phyloP scores from a whole-genome alignment of 192 early-diverging fungal species.

The Coemansia reversa region DNA sequence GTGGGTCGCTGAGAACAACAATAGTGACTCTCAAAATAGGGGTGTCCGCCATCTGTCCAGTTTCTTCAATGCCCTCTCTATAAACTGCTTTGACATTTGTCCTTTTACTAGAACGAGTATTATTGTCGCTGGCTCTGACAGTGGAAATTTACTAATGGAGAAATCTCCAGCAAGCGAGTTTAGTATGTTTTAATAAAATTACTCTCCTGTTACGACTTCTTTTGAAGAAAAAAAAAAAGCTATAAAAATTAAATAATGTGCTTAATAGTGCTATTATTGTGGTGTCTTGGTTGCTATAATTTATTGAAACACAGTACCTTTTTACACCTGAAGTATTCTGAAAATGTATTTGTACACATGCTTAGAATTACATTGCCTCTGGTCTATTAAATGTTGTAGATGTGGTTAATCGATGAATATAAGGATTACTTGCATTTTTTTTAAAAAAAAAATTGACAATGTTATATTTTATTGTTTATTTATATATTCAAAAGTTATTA shows the following conservation, averaged over 20 bases:
- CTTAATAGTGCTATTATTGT: no score
- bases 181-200: constrained; percentile 10
- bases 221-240: not conserved
- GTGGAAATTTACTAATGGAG: constrained; percentile 50
- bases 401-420: no score
- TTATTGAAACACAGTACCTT: no score
- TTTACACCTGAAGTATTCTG: no score
- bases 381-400: no score
- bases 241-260: not conserved
- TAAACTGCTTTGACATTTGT: constrained; percentile 52
- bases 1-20: constrained; percentile 16
- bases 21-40: not conserved
- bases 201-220: not conserved
- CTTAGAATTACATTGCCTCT: no score
- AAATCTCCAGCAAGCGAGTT: constrained; percentile 16
- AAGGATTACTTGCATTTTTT: no score
- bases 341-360: no score
- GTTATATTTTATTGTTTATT: no score
- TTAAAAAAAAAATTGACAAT: no score
- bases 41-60: constrained; percentile 26
- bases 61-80: constrained; percentile 45
- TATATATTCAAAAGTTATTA: no score
- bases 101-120: constrained; percentile 33
- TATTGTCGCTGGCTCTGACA: constrained; percentile 53
- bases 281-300: no score